A percentile compares a stretch with the other conserved stretches of the same genome.
Evolutionary conservation across 495 filamentous ascomycete genomes (phyloP).

Genomic region (Aspergillus taichungensis): DNA sequence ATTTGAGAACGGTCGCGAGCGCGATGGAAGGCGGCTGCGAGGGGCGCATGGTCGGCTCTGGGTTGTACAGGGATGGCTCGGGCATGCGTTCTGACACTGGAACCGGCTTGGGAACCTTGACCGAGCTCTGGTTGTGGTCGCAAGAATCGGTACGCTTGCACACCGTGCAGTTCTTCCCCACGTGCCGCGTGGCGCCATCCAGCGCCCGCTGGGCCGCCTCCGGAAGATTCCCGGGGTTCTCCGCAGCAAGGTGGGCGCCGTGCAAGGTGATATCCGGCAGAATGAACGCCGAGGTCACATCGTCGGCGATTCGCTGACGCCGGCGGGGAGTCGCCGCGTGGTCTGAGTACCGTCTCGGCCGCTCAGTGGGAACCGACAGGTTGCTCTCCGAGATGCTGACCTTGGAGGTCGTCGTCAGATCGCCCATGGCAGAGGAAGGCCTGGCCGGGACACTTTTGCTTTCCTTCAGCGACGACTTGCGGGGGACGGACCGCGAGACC

Average conservation of each 20-base stretch:
- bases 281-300: constrained; percentile 80
- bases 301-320: constrained; percentile 34
- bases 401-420: constrained; percentile 23
- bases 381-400: constrained; percentile 19
- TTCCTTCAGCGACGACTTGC: constrained; percentile 42
- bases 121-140: constrained; percentile 34
- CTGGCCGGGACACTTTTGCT: constrained; percentile 20
- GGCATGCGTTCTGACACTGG: constrained; percentile 63
- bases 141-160: constrained; percentile 50
- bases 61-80: constrained; percentile 41
- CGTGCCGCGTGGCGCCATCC: constrained; percentile 51
- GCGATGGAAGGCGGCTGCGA: constrained; percentile 65
- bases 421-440: constrained; percentile 32
- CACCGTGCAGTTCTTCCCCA: constrained; percentile 62
- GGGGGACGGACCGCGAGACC: constrained; percentile 26
- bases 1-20: constrained; percentile 71
- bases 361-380: constrained; percentile 25
- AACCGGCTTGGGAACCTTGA: constrained; percentile 57
- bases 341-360: constrained; percentile 40
- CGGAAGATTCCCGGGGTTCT: constrained; percentile 30
- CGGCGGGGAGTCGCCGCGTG: constrained; percentile 26
- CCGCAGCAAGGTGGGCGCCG: constrained; percentile 24
- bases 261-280: constrained; percentile 58
- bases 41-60: constrained; percentile 70
- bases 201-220: constrained; percentile 49